phyloP scores from a whole-genome alignment of 139 green algal genomes.

The Picochlorum sp. region DNA sequence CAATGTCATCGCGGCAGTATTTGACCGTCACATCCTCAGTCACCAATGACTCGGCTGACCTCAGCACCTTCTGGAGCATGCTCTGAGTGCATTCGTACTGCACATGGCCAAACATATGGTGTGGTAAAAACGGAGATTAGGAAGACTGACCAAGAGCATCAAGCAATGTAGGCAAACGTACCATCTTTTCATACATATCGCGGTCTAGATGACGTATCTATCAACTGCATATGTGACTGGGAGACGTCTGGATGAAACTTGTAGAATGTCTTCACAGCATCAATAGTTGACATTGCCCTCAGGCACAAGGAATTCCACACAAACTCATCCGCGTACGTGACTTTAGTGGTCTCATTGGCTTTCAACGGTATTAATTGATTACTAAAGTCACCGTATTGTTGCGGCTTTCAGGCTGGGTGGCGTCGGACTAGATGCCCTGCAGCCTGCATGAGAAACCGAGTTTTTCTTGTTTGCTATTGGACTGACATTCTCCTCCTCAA shows the following conservation, averaged over 20 bases:
- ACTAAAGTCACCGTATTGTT: no score
- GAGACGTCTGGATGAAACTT: neutral
- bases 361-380: no score
- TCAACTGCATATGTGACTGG: neutral
- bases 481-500: no score
- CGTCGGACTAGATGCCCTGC: no score
- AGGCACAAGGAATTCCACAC: neutral
- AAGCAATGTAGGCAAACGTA: neutral
- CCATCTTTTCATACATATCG: neutral
- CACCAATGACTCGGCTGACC: conserved; percentile 2
- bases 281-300: neutral
- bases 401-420: no score
- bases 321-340: neutral
- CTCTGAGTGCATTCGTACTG: no score
- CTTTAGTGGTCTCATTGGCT: no score
- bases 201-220: neutral
- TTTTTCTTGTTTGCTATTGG: no score
- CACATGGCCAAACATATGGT: no score
- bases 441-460: no score
- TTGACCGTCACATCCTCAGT: neutral
- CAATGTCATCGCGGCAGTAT: neutral
- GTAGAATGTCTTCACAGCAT: neutral
- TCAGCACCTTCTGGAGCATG: neutral
- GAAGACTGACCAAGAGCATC: no score
- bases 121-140: no score